phyloP scores from a whole-genome alignment of 805 yeast species.

The Maudiozyma serrabonitensis region DNA sequence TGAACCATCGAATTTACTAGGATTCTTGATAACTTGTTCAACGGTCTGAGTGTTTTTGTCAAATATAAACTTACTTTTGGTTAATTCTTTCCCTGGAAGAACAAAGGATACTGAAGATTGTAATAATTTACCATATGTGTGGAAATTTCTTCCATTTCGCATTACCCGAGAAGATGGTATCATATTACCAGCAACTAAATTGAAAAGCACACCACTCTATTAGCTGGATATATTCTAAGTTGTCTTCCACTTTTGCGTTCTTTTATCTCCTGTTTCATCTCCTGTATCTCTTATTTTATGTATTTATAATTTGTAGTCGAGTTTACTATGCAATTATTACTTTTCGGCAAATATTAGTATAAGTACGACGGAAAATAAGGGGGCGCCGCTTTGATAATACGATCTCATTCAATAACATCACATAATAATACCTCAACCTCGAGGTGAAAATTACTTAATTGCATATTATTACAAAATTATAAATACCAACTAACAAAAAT shows the following conservation, averaged over 20 bases:
- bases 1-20: slow-evolving; percentile 1
- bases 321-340: too few species aligned
- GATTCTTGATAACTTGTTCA: not conserved
- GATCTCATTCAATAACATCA: not conserved
- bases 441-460: too few species aligned
- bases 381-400: not conserved
- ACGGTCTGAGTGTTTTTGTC: slow-evolving; percentile 8
- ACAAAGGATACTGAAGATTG: not conserved
- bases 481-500: too few species aligned
- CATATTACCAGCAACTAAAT: not conserved
- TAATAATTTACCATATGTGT: not conserved
- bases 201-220: too few species aligned
- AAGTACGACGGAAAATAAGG: not conserved
- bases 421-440: too few species aligned
- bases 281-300: too few species aligned
- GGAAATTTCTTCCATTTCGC: not conserved
- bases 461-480: too few species aligned
- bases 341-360: too few species aligned
- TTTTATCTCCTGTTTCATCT: too few species aligned
- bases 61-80: slow-evolving; percentile 1
- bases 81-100: not conserved
- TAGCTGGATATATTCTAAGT: too few species aligned
- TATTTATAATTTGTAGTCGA: too few species aligned
- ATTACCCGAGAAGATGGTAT: not conserved
- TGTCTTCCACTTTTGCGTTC: too few species aligned